Evolutionary conservation across 1,139 yeast genomes (phyloP).

Genomic region (Candida buenavistaensis): DNA sequence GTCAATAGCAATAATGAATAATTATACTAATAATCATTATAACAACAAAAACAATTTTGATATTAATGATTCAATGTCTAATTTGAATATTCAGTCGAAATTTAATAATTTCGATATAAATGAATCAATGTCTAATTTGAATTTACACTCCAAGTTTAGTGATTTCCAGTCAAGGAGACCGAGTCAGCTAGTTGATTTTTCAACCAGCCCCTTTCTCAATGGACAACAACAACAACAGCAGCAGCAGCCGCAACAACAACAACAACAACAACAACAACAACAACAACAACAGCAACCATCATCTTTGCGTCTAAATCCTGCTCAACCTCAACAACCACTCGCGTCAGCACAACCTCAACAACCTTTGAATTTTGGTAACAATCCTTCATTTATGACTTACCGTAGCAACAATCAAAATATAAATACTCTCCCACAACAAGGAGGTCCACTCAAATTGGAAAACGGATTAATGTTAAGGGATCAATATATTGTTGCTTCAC

Average conservation of each 20-base stretch:
- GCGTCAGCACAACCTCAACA: no score
- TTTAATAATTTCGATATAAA: constrained; percentile 27
- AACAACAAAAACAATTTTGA: constrained; percentile 12
- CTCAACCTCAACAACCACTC: no score
- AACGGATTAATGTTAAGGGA: constrained; percentile 57
- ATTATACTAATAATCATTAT: constrained; percentile 17
- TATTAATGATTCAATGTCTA: constrained; percentile 21
- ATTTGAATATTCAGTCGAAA: constrained; percentile 35
- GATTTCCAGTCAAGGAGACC: constrained; percentile 49
- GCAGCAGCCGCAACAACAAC: constrained; percentile 9
- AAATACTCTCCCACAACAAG: constrained; percentile 9
- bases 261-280: constrained; percentile 8
- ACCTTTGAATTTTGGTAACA: constrained; percentile 6
- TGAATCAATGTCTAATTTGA: constrained; percentile 37
- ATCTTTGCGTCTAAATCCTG: no score
- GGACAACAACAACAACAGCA: constrained; percentile 5
- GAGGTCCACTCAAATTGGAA: constrained; percentile 39
- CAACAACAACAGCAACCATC: constrained; percentile 8
- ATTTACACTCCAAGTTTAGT: constrained; percentile 35
- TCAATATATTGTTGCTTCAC: constrained; percentile 53
- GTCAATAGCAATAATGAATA: constrained; percentile 26
- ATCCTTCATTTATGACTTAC: constrained; percentile 2
- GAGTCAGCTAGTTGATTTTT: constrained; percentile 42
- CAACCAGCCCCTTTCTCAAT: constrained; percentile 12
- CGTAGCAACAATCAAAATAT: constrained; percentile 3